Evolutionary conservation across 371 early-diverging fungal genomes (phyloP).

Genomic region (Parasitella parasitica): DNA sequence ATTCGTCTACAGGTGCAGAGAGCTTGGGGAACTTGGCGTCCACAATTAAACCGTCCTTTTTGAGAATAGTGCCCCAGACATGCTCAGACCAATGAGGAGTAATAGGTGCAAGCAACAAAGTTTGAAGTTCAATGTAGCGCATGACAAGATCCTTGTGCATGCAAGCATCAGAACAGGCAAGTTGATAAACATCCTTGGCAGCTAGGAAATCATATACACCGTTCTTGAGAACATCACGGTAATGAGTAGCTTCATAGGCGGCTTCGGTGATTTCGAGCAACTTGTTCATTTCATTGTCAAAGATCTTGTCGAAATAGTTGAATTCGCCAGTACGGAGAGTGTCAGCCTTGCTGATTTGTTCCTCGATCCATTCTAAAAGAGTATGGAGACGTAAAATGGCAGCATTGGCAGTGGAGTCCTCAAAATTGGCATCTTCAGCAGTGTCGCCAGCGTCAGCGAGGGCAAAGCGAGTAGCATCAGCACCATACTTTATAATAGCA

Average conservation of each 20-base stretch:
- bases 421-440: constrained; percentile 99
- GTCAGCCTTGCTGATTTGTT: constrained; percentile 36
- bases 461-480: constrained; percentile 97
- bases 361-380: constrained; percentile 91
- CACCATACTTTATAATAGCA: constrained; percentile 89
- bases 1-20: constrained; percentile 58
- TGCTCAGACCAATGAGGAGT: constrained; percentile 94
- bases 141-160: constrained; percentile 86
- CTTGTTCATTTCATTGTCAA: constrained; percentile 86
- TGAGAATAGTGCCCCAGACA: constrained; percentile 79
- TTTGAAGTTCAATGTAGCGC: constrained; percentile 82
- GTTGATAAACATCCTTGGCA: constrained; percentile 90
- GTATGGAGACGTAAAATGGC: constrained; percentile 94
- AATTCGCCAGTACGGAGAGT: constrained; percentile 45
- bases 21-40: constrained; percentile 74
- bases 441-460: constrained; percentile 96
- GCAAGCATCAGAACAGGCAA: constrained; percentile 64
- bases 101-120: constrained; percentile 84
- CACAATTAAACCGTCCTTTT: constrained; percentile 74
- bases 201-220: constrained; percentile 93
- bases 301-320: constrained; percentile 83
- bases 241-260: constrained; percentile 85
- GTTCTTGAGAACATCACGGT: constrained; percentile 94
- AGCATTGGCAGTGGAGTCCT: constrained; percentile 95
- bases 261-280: constrained; percentile 66